Percentiles rank a stretch among this genome's conserved stretches.
These are phyloP conservation scores for Sporothrix protearum DNA, from an alignment of 2,329 filamentous ascomycete species.

Conservation along the genomic window DNA sequence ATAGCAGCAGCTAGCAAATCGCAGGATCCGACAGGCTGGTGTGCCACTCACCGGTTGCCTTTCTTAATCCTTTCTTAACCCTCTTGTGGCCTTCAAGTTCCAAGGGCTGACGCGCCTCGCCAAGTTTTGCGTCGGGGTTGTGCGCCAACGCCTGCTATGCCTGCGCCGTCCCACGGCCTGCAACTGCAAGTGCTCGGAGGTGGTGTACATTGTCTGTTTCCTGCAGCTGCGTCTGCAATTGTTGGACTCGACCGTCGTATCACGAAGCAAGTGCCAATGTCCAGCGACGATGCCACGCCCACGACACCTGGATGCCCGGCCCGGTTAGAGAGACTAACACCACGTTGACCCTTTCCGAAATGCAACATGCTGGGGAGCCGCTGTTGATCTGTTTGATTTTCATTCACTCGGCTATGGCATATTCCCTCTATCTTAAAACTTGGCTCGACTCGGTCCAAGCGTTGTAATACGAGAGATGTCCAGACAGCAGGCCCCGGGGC, in stretches of 20 bases:
- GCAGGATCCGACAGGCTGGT: constrained; percentile 27
- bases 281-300: not conserved
- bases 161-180: constrained; percentile 15
- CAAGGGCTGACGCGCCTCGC: constrained; percentile 6
- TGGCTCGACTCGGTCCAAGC: not conserved
- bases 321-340: not conserved
- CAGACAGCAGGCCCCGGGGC: not conserved
- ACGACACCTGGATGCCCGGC: not conserved
- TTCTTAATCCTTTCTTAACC: not conserved
- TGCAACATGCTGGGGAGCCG: not conserved
- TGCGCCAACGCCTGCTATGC: not conserved
- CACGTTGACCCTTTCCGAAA: not conserved
- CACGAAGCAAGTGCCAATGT: not conserved
- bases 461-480: not conserved
- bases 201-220: not conserved
- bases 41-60: constrained; percentile 12
- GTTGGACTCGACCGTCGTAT: not conserved
- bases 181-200: constrained; percentile 10
- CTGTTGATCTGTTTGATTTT: not conserved
- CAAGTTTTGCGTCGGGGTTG: not conserved
- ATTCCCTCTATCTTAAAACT: not conserved
- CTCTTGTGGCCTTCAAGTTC: not conserved
- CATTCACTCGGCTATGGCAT: not conserved
- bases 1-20: constrained; percentile 29
- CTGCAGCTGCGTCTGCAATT: not conserved